These are phyloP conservation scores for Cryptosporidium tyzzeri DNA, from an alignment of 169 alveolate genomes.

Conservation along the genomic window DNA sequence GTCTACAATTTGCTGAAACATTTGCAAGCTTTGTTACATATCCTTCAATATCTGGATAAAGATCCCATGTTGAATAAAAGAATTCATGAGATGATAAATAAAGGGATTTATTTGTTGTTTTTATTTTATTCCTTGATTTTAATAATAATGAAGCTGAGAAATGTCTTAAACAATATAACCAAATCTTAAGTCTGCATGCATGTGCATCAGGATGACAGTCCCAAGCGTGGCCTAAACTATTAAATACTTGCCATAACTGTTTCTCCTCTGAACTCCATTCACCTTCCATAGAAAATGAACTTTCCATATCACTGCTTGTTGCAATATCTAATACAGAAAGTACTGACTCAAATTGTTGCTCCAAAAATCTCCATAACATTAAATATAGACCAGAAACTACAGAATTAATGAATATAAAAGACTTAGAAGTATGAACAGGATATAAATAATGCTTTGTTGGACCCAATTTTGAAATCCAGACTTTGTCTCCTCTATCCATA, in stretches of 20 bases:
- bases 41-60: conserved; percentile 65
- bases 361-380: conserved; percentile 78
- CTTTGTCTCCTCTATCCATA: conserved; percentile 44
- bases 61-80: conserved; percentile 72
- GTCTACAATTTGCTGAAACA: conserved; percentile 82
- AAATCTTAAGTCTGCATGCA: conserved; percentile 79
- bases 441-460: conserved; percentile 78
- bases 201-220: conserved; percentile 84
- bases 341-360: conserved; percentile 77
- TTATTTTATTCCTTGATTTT: conserved; percentile 28
- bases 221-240: conserved; percentile 23
- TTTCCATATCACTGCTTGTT: conserved; percentile 61
- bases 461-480: conserved; percentile 57
- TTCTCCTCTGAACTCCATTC: conserved; percentile 69
- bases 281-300: conserved; percentile 14
- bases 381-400: conserved; percentile 79
- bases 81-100: not conserved
- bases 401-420: conserved; percentile 78
- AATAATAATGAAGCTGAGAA: not conserved
- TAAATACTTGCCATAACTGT: conserved; percentile 78
- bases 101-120: not conserved
- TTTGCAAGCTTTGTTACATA: conserved; percentile 70
- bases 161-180: conserved; percentile 75
- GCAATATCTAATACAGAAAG: conserved; percentile 63
- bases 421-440: conserved; percentile 79